These are phyloP conservation scores for Jamesozyma rosinii DNA, from an alignment of 805 yeast species.

Conservation along the genomic window DNA sequence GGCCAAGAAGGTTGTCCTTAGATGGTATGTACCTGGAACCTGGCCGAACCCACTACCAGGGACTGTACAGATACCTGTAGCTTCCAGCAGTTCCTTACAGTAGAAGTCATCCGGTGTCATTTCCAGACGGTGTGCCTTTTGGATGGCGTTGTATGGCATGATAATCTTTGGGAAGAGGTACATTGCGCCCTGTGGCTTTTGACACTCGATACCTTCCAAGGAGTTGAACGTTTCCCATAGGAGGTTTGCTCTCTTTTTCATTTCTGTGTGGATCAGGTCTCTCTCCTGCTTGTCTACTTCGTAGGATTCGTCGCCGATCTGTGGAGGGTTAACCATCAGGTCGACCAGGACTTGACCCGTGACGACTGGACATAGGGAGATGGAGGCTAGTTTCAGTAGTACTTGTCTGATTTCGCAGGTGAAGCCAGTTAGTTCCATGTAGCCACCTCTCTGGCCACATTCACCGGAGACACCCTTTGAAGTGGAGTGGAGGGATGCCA, in stretches of 20 bases:
- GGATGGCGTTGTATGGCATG: conserved; percentile 54
- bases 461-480: conserved; percentile 97
- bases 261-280: conserved; percentile 47
- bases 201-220: conserved; percentile 79
- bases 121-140: conserved; percentile 47
- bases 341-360: conserved; percentile 91
- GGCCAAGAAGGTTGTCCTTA: conserved; percentile 93
- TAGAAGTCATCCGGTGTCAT: conserved; percentile 77
- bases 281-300: conserved; percentile 59
- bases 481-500: conserved; percentile 93
- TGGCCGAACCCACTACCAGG: conserved; percentile 98
- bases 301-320: conserved; percentile 64
- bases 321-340: conserved; percentile 88
- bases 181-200: conserved; percentile 95
- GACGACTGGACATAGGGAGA: conserved; percentile 88
- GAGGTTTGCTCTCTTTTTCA: conserved; percentile 52
- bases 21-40: conserved; percentile 76
- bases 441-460: conserved; percentile 99
- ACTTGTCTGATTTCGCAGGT: conserved; percentile 56
- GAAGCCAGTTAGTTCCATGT: conserved; percentile 88
- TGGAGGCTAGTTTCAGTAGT: conserved; percentile 78
- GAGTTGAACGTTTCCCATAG: conserved; percentile 62
- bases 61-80: conserved; percentile 92
- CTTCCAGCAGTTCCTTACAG: conserved; percentile 72
- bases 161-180: conserved; percentile 79